A percentile compares a stretch with the other conserved stretches of the same genome.
Evolutionary conservation across 352 stramenopile genomes (phyloP).

Genomic region (Globisporangium parvum): DNA sequence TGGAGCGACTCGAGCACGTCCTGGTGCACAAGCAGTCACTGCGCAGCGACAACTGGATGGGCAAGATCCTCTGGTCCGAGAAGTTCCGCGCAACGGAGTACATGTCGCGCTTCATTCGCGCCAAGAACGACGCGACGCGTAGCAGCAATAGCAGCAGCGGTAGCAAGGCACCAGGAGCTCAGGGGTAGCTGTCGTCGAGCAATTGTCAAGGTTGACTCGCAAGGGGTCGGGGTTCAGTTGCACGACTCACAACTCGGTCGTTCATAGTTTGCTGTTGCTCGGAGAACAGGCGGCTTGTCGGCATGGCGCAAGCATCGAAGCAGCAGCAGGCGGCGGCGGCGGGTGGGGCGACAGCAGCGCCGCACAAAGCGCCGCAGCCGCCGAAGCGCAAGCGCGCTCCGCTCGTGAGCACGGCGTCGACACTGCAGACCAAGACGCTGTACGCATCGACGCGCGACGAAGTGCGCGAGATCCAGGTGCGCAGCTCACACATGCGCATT

Average conservation of each 20-base stretch:
- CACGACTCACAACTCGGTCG: too few relatives aligned
- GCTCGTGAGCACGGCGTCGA: conserved; percentile 28
- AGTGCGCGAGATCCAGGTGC: conserved; percentile 37
- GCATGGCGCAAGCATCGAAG: background rate
- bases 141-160: background rate
- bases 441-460: conserved; percentile 40
- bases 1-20: conserved; percentile 41
- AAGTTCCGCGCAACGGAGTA: conserved; percentile 79
- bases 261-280: too few relatives aligned
- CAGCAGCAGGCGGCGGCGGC: background rate
- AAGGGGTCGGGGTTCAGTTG: too few relatives aligned
- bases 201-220: too few relatives aligned
- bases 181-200: too few relatives aligned
- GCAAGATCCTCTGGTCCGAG: conserved; percentile 78
- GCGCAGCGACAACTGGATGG: conserved; percentile 59
- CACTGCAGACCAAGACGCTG: conserved; percentile 31
- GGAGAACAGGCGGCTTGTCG: too few relatives aligned
- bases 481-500: too few relatives aligned
- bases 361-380: conserved; percentile 5
- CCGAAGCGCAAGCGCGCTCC: conserved; percentile 25
- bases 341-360: background rate
- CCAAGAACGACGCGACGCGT: conserved; percentile 43
- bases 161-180: background rate
- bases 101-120: conserved; percentile 78
- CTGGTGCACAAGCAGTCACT: conserved; percentile 20